These are phyloP conservation scores for Aspergillus ibericus DNA, from an alignment of 2,329 filamentous ascomycete species.

Conservation along the genomic window DNA sequence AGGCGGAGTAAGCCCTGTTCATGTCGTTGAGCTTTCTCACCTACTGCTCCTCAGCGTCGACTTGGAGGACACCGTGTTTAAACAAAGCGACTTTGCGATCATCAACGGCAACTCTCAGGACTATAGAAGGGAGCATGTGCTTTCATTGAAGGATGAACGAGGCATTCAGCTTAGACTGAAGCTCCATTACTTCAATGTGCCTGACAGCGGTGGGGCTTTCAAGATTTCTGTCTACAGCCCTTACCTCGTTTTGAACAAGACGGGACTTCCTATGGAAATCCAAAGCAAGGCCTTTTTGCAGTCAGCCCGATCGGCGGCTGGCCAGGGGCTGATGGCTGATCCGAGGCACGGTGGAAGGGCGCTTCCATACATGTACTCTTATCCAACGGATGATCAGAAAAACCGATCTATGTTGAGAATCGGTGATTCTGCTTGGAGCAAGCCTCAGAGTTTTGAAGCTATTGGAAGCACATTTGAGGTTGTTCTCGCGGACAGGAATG, in stretches of 20 bases:
- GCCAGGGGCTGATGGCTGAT: constrained; percentile 66
- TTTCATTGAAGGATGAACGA: constrained; percentile 82
- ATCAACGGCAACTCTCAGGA: constrained; percentile 89
- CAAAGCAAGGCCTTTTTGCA: constrained; percentile 88
- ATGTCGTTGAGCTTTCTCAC: constrained; percentile 94
- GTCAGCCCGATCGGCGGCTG: constrained; percentile 77
- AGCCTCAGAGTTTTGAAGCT: constrained; percentile 95
- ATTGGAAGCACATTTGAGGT: constrained; percentile 92
- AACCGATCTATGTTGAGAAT: constrained; percentile 88
- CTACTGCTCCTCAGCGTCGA: constrained; percentile 89
- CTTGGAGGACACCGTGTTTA: constrained; percentile 94
- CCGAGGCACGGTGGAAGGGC: constrained; percentile 59
- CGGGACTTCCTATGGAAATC: constrained; percentile 82
- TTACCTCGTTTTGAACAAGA: constrained; percentile 94
- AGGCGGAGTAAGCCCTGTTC: constrained; percentile 93
- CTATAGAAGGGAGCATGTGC: constrained; percentile 76
- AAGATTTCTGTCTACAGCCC: constrained; percentile 93
- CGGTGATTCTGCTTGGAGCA: constrained; percentile 91
- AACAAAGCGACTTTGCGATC: constrained; percentile 92
- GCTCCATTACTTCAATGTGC: constrained; percentile 86
- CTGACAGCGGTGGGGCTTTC: constrained; percentile 92
- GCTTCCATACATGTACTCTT: constrained; percentile 95
- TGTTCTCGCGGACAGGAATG: constrained; percentile 70
- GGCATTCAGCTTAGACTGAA: constrained; percentile 77
- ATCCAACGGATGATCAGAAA: constrained; percentile 79